Percentiles rank a stretch among this genome's conserved stretches.
Evolutionary conservation across 2,329 filamentous ascomycete genomes (phyloP).

Genomic region (Exophiala dermatitidis): DNA sequence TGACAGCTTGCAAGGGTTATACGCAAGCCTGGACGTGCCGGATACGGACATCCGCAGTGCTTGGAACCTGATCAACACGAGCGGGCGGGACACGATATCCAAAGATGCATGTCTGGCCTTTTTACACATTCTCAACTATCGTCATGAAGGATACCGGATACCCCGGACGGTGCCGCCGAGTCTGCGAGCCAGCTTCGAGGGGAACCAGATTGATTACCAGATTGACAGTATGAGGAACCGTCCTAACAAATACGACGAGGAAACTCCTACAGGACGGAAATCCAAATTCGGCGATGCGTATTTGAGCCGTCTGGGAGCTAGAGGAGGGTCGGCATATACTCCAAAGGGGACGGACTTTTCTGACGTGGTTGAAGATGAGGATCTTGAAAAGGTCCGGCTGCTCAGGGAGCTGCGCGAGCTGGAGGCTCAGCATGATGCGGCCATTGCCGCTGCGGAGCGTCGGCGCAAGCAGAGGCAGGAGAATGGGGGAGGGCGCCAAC

Average conservation of each 20-base stretch:
- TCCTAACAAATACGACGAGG: constrained; percentile 56
- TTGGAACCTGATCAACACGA: constrained; percentile 97
- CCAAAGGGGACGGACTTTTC: constrained; percentile 79
- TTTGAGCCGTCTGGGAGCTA: constrained; percentile 74
- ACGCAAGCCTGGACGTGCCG: constrained; percentile 60
- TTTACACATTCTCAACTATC: constrained; percentile 90
- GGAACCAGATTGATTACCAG: constrained; percentile 94
- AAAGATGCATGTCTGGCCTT: constrained; percentile 94
- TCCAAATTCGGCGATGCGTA: constrained; percentile 97
- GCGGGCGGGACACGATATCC: constrained; percentile 71
- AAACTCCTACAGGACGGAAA: constrained; percentile 79
- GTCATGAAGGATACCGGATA: constrained; percentile 91
- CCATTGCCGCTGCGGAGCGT: constrained; percentile 65
- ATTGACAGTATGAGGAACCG: constrained; percentile 67
- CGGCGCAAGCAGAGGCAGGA: constrained; percentile 40
- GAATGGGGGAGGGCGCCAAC: constrained; percentile 17
- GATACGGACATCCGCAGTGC: constrained; percentile 78
- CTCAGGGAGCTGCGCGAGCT: constrained; percentile 88
- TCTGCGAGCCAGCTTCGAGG: constrained; percentile 85
- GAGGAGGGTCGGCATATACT: constrained; percentile 67
- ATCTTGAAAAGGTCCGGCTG: constrained; percentile 95
- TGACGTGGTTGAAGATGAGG: constrained; percentile 71
- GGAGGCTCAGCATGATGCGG: constrained; percentile 76
- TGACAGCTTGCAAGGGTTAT: constrained; percentile 37
- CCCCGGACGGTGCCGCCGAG: constrained; percentile 85